phyloP scores from a whole-genome alignment of 2,329 filamentous ascomycete species.

The Fusarium sarcochroum region DNA sequence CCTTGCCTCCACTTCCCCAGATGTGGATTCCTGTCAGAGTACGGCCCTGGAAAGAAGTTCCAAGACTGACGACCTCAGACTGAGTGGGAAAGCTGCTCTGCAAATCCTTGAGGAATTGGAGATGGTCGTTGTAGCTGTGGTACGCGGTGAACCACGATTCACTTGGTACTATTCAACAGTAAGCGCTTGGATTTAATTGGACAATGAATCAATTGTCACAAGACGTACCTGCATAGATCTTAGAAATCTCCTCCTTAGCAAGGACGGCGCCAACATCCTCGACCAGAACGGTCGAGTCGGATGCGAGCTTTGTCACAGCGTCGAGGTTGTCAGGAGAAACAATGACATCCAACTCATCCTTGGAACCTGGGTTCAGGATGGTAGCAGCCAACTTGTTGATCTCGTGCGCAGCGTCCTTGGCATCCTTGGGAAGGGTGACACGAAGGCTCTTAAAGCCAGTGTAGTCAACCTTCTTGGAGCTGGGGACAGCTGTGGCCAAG shows the following conservation, averaged over 20 bases:
- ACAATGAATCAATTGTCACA: too few relatives aligned
- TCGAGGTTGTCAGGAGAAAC: conserved; percentile 37
- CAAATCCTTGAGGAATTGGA: conserved; percentile 29
- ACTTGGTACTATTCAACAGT: conserved; percentile 15
- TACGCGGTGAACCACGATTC: conserved; percentile 37
- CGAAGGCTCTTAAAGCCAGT: conserved; percentile 41
- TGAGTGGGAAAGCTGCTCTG: conserved; percentile 32
- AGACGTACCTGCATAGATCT: conserved; percentile 26
- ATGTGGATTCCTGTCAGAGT: conserved; percentile 37
- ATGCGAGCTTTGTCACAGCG: conserved; percentile 28
- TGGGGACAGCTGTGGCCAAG: conserved; percentile 24
- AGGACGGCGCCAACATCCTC: conserved; percentile 37
- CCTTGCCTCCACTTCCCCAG: conserved; percentile 39
- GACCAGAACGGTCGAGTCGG: conserved; percentile 29
- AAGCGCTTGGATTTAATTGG: not conserved
- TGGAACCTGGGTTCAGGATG: conserved; percentile 31
- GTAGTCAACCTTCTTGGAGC: conserved; percentile 40
- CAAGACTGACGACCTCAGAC: conserved; percentile 31
- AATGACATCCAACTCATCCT: conserved; percentile 31
- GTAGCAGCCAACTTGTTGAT: conserved; percentile 37
- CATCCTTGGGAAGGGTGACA: conserved; percentile 27
- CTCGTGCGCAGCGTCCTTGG: conserved; percentile 12
- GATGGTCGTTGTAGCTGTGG: conserved; percentile 34
- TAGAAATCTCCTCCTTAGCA: conserved; percentile 24
- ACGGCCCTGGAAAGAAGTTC: conserved; percentile 30